phyloP scores from a whole-genome alignment of 176 grass and related monocot species.

The Eragrostis curvula region DNA sequence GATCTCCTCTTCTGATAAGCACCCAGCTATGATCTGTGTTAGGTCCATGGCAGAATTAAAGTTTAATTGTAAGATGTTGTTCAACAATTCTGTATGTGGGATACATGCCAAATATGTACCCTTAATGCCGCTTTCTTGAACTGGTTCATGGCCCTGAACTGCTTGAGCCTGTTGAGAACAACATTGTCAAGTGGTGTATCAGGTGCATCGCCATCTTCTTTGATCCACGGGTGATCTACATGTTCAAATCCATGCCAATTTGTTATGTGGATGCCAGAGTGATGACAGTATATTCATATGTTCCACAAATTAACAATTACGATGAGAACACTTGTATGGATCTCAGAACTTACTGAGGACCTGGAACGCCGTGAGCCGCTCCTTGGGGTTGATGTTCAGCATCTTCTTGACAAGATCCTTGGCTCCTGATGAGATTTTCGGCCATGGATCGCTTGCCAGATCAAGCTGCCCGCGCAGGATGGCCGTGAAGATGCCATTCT shows the following conservation, averaged over 20 bases:
- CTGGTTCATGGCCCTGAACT: constrained; percentile 88
- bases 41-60: not conserved
- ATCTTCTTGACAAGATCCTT: constrained; percentile 82
- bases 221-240: constrained; percentile 91
- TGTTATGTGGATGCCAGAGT: not conserved
- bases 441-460: constrained; percentile 73
- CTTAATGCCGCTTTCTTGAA: constrained; percentile 89
- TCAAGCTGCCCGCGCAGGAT: constrained; percentile 70
- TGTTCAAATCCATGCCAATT: not conserved
- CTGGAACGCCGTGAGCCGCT: constrained; percentile 74
- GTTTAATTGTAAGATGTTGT: not conserved
- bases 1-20: constrained; percentile 92
- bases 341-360: constrained; percentile 64
- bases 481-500: constrained; percentile 78
- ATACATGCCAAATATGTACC: constrained; percentile 25
- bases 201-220: constrained; percentile 86
- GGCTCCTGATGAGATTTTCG: constrained; percentile 56
- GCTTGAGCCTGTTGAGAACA: constrained; percentile 81
- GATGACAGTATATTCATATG: not conserved
- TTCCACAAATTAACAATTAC: not conserved
- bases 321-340: not conserved
- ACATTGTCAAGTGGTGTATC: constrained; percentile 79
- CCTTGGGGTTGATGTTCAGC: constrained; percentile 72
- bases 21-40: constrained; percentile 75
- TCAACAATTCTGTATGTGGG: not conserved